Evolutionary conservation across 2,329 filamentous ascomycete species (phyloP).

Genomic region (Ophiostoma ulmi): DNA sequence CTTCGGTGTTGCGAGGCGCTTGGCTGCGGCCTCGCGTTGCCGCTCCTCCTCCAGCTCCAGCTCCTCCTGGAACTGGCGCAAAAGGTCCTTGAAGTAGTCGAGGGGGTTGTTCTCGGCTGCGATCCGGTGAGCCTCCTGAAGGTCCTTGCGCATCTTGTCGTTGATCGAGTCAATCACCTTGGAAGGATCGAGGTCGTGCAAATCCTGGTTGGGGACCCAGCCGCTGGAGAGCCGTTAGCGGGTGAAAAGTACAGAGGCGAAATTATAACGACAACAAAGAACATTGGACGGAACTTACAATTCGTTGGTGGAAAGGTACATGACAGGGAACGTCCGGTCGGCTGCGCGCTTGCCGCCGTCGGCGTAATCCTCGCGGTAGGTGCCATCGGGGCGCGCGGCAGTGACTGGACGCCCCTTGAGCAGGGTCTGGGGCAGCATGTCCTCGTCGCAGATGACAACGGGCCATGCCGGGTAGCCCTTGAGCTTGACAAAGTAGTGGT

Average conservation of each 20-base stretch:
- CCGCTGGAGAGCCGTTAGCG: constrained; percentile 51
- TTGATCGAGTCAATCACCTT: constrained; percentile 64
- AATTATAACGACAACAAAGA: constrained; percentile 18
- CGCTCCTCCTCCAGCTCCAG: constrained; percentile 47
- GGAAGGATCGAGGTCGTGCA: constrained; percentile 70
- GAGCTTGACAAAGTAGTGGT: constrained; percentile 87
- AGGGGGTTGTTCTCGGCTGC: constrained; percentile 74
- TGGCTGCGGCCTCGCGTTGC: constrained; percentile 29
- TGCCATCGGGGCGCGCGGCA: constrained; percentile 74
- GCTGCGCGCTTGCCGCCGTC: constrained; percentile 81
- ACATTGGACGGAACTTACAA: constrained; percentile 63
- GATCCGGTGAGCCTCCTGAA: constrained; percentile 73
- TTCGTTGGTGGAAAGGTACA: constrained; percentile 93
- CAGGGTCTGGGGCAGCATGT: constrained; percentile 79
- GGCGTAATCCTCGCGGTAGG: constrained; percentile 78
- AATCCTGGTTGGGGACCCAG: constrained; percentile 82
- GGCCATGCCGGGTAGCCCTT: constrained; percentile 96
- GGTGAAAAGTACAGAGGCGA: background rate
- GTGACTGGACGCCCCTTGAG: constrained; percentile 76
- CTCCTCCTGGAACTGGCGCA: constrained; percentile 65
- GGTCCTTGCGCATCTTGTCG: constrained; percentile 73
- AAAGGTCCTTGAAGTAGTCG: constrained; percentile 74
- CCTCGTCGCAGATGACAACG: constrained; percentile 86
- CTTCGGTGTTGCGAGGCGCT: constrained; percentile 42
- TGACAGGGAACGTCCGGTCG: constrained; percentile 85